phyloP scores from a whole-genome alignment of 441 rosid genomes.

The Rhodomyrtus psidioides region DNA sequence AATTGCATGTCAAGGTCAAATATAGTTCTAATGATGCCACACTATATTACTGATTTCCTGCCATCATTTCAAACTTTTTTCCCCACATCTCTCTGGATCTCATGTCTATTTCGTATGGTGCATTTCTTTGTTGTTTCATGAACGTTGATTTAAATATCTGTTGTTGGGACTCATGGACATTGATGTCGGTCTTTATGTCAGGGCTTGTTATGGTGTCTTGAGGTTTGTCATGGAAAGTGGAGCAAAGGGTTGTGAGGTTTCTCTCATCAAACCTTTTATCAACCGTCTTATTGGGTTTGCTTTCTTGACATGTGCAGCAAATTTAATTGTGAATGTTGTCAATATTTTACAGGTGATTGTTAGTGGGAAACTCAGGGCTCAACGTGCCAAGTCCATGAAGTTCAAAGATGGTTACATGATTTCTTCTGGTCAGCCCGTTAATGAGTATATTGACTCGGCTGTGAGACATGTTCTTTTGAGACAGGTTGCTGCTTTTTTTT shows the following conservation, averaged over 20 bases:
- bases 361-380: conserved; percentile 15
- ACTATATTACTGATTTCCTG: neutral
- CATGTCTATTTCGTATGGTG: neutral
- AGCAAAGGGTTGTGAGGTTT: conserved; percentile 17
- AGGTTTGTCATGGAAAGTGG: conserved; percentile 20
- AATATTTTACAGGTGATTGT: conserved; percentile 5
- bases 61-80: neutral
- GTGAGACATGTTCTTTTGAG: conserved; percentile 10
- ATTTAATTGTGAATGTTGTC: neutral
- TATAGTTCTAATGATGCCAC: neutral
- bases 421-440: conserved; percentile 15
- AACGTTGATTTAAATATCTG: neutral
- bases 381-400: conserved; percentile 19
- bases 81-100: neutral
- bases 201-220: conserved; percentile 20
- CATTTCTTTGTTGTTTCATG: neutral
- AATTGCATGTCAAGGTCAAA: neutral
- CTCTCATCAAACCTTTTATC: neutral
- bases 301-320: neutral
- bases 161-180: neutral
- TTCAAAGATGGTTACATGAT: conserved; percentile 18
- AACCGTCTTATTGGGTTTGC: neutral
- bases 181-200: neutral
- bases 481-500: neutral
- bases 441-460: conserved; percentile 12